Base-by-base conservation (phyloP, 2,329 filamentous ascomycete genomes). In the Lasiodiplodia theobromae region DNA sequence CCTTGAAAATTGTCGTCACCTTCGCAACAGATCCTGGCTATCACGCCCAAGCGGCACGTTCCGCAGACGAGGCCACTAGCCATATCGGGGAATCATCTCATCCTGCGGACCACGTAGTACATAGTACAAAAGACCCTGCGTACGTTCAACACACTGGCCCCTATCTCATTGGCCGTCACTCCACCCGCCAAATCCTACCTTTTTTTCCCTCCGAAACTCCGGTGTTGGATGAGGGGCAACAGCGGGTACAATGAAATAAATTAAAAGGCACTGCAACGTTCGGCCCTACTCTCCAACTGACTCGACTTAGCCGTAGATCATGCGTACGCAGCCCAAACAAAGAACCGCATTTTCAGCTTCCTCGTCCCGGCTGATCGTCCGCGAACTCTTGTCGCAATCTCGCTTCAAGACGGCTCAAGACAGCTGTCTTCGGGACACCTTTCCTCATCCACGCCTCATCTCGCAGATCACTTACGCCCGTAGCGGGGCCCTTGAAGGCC, bases 301-400 rank as follows among this genome's bases (percentile, higher is more conserved):
- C 52, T 56, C 52, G 52, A 53, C 21, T n/a, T 25, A 21, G 11
- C 28, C 52, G 52, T 25, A n/a, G 52, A 56, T 37, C 52, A 31
- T n/a, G 11, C 7, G 23, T 28, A 31, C 51, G 25, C 52, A 28
- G 52, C 52, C 6, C 40, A n/a, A 16, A 6, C 40, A 18, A 16
- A 18, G 18, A 44, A 16, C 6, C 40, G 7, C 18, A 44, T 3
- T 5, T 5, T 18, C 40, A n/a, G 10, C 52, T 14, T 56, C 6
- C 11, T 56, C 52, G 25, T 56, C 52, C 52, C 52, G 52, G 52
- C 52, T 31, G 52, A 56, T 56, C 52, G 25, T 10, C 21, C 16
- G 16, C 25, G 31, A 28, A 11, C 1, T 16, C 25, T 16, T 37
- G 28, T 56, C 52, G 51, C 18, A 56, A 56, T 56, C 52, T 56